These are phyloP conservation scores for Carpinus fangiana DNA, from an alignment of 306 rosid genomes.

Conservation along the genomic window DNA sequence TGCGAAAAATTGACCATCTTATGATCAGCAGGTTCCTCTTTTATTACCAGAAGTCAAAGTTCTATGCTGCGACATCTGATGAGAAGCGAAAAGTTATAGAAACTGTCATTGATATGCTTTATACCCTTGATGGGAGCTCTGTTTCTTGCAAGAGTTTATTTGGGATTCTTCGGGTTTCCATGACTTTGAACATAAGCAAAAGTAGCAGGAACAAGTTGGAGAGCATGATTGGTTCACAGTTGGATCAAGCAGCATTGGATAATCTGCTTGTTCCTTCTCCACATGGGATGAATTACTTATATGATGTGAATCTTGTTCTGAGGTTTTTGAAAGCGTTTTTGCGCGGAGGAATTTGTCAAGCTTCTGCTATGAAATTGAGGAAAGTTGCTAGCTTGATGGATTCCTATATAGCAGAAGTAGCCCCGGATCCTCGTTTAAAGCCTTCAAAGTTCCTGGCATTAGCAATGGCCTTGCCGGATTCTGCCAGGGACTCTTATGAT, in stretches of 20 bases:
- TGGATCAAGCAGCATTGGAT: slow-evolving; percentile 82
- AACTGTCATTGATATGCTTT: slow-evolving; percentile 63
- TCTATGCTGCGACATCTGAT: slow-evolving; percentile 31
- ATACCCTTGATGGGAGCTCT: slow-evolving; percentile 44
- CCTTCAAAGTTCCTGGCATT: slow-evolving; percentile 72
- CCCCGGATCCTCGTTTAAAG: slow-evolving; percentile 90
- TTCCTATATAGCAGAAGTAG: slow-evolving; percentile 84
- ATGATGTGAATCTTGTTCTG: slow-evolving; percentile 85
- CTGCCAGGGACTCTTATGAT: slow-evolving; percentile 79
- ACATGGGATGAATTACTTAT: slow-evolving; percentile 56
- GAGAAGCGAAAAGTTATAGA: slow-evolving; percentile 59
- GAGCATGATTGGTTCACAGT: slow-evolving; percentile 74
- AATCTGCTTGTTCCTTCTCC: slow-evolving; percentile 91
- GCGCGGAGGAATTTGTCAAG: slow-evolving; percentile 27
- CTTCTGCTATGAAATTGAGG: slow-evolving; percentile 42
- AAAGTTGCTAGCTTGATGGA: slow-evolving; percentile 73
- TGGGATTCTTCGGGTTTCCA: slow-evolving; percentile 60
- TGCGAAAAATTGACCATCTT: slow-evolving; percentile 57
- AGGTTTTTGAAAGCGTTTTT: slow-evolving; percentile 70
- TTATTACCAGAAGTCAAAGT: slow-evolving; percentile 72
- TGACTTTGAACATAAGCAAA: slow-evolving; percentile 57
- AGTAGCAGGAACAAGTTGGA: slow-evolving; percentile 72
- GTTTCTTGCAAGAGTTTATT: slow-evolving; percentile 74
- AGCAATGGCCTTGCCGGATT: slow-evolving; percentile 66
- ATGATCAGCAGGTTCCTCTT: slow-evolving; percentile 67